These are phyloP conservation scores for Orbilia quercus DNA, from an alignment of 2,329 filamentous ascomycete species.

Conservation along the genomic window DNA sequence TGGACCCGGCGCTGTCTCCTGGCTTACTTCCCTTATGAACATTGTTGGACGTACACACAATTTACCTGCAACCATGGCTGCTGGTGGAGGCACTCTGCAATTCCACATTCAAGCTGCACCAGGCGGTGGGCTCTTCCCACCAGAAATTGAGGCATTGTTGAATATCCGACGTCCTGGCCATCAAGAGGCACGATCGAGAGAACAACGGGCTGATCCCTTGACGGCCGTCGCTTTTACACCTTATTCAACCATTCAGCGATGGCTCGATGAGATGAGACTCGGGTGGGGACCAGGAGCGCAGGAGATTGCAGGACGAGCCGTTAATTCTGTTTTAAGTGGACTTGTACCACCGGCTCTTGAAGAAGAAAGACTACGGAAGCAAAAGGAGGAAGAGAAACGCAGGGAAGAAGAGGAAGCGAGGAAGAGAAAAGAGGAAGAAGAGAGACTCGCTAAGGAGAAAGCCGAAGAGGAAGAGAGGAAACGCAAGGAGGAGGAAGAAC, in stretches of 20 bases:
- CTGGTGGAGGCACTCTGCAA: conserved; percentile 68
- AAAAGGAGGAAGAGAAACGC: conserved; percentile 68
- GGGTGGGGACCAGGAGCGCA: conserved; percentile 77
- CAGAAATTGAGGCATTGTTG: conserved; percentile 67
- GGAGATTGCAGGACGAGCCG: conserved; percentile 76
- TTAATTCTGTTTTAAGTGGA: conserved; percentile 75
- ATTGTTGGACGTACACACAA: conserved; percentile 51
- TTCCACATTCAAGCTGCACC: conserved; percentile 65
- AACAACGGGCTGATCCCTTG: conserved; percentile 65
- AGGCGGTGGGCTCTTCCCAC: conserved; percentile 63
- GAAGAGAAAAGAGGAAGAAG: conserved; percentile 73
- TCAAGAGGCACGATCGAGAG: conserved; percentile 58
- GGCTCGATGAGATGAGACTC: conserved; percentile 89
- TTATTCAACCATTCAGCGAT: conserved; percentile 78
- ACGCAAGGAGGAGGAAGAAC: conserved; percentile 75
- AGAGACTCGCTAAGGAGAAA: conserved; percentile 74
- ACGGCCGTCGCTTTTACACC: conserved; percentile 75
- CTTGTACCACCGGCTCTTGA: conserved; percentile 87
- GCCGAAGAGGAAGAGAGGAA: conserved; percentile 77
- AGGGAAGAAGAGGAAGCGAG: conserved; percentile 71
- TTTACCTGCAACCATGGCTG: conserved; percentile 57
- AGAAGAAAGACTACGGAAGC: conserved; percentile 77
- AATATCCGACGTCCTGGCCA: conserved; percentile 60
- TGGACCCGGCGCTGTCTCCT: conserved; percentile 60
- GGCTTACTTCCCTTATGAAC: conserved; percentile 62